Evolutionary conservation across 176 grass and related monocot species (phyloP), one percentile per base, ranked within the genome.

Genomic region (Cenchrus purpureus): DNA sequence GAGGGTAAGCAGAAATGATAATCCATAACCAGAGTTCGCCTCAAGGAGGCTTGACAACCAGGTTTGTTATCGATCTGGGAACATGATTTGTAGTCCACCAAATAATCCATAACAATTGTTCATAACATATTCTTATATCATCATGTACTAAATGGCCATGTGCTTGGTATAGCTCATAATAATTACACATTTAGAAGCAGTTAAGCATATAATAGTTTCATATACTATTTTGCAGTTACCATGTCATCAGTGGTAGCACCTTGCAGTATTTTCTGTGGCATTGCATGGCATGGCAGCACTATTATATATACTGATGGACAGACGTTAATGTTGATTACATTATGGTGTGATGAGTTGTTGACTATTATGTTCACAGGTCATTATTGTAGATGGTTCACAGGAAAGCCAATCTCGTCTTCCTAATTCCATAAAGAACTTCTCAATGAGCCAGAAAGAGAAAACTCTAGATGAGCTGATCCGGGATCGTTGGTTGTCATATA

Each of bases 41-140:
- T n/a, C n/a, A n/a, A n/a, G n/a, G n/a, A n/a, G n/a, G 22, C 88
- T 95, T 60, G 91, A 95, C 20, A 98, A 93, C 78, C 91, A 98
- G 92, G 95, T 95, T 74, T 68, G 55, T 48, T 61, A n/a, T n/a
- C n/a, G n/a, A n/a, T 86, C 46, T 67, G 22, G 43, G 42, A 58
- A 7, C 46, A 61, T 68, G 64, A 83, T 44, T 79, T 69, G 67
- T 69, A 34, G 34, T 34, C 34, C 34, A 34, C 34, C 34, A 34
- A 34, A 34, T 34, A 34, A 34, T 34, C 34, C 34, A 34, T 34
- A 34, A 34, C 34, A 34, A 34, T 34, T n/a, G n/a, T n/a, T n/a
- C n/a, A n/a, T n/a, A n/a, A n/a, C n/a, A n/a, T n/a, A n/a, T n/a
- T n/a, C n/a, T n/a, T n/a, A n/a, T 32, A 32, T 32, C 31, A 32